phyloP scores from a whole-genome alignment of 1,139 yeast species.

The Debaryomycetaceae sp. region DNA sequence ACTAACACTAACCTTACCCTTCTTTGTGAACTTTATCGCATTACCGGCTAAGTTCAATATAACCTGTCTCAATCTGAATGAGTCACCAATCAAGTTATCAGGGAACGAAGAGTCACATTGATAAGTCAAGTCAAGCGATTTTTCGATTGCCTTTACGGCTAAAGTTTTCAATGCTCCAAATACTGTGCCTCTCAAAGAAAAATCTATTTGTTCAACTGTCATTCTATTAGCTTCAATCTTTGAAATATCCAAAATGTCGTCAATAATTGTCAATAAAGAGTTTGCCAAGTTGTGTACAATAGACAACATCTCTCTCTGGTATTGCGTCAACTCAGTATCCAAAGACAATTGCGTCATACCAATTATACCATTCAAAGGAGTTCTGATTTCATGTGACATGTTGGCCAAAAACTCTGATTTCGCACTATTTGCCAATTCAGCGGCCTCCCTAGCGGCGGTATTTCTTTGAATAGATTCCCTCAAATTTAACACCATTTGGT shows the following conservation, averaged over 20 bases:
- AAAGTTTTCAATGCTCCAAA: conserved; percentile 85
- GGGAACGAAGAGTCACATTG: conserved; percentile 85
- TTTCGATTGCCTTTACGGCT: conserved; percentile 85
- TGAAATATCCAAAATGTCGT: conserved; percentile 85
- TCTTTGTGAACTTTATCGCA: conserved; percentile 80
- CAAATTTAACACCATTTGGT: conserved; percentile 85
- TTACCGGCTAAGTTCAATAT: conserved; percentile 81
- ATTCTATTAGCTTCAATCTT: conserved; percentile 89
- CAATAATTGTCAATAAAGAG: conserved; percentile 78
- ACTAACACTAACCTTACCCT: conserved; percentile 70
- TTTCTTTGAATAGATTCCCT: conserved; percentile 88
- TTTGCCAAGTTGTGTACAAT: conserved; percentile 85
- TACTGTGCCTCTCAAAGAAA: conserved; percentile 78
- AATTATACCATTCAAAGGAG: conserved; percentile 89
- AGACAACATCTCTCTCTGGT: conserved; percentile 85
- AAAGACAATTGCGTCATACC: conserved; percentile 89
- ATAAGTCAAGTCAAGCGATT: conserved; percentile 73
- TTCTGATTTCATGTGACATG: conserved; percentile 88
- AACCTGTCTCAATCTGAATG: conserved; percentile 81
- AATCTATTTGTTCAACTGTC: conserved; percentile 88
- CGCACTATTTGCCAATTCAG: conserved; percentile 86
- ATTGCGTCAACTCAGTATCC: conserved; percentile 83
- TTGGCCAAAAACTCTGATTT: conserved; percentile 88
- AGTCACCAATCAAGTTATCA: conserved; percentile 80
- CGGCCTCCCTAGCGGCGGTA: conserved; percentile 92